Evolutionary conservation across 1,139 yeast genomes (phyloP), one percentile per base, ranked within the genome.

Genomic region (Saccharomycopsis hybrid): DNA sequence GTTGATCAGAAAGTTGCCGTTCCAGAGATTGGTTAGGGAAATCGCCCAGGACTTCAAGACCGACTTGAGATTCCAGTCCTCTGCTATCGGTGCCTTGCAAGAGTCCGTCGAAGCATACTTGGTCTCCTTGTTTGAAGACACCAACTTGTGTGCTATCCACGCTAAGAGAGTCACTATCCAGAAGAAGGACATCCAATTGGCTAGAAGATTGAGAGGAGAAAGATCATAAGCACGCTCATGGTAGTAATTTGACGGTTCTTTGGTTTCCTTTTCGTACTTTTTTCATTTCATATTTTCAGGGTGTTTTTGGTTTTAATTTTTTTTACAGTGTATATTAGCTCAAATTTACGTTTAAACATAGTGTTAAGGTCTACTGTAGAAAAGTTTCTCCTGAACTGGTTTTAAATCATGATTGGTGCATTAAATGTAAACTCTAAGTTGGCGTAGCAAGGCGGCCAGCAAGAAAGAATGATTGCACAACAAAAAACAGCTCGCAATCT

Each of bases 151-250:
- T 74, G 94, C 94, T 62, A 83, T 85, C 65, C 94, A 85, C 77
- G 94, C 94, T 67, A 85, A 85, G 86, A 83, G 94, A 78, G 94
- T 85, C 65, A 85, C 94, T 60, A 85, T 85, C 71, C 94, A 85
- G 76, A 85, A 85, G 86, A 85, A 85, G 80, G 95, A 85, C 70
- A 85, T 85, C 70, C 90, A 84, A 74, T 81, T 85, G 66, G 95
- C 95, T 60, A 85, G 94, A 76, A 85, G 95, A 79, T 83, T 85
- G 69, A 84, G 95, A 74, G 94, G 94, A 66, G 94, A 78, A 74
- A 78, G 85, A 77, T 72, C 81, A 59, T 76, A 75, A 57, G 50
- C 55, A 9, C 33, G 33, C 9, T 31, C 9, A 40, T 57, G 42
- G 24, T 31, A 7, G 33, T 31, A 31, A 9, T 9, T 31, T 31